Percentiles rank a stretch among this genome's conserved stretches.
phyloP scores from a whole-genome alignment of 2,329 filamentous ascomycete species.

The Westerdykella aurantiaca region DNA sequence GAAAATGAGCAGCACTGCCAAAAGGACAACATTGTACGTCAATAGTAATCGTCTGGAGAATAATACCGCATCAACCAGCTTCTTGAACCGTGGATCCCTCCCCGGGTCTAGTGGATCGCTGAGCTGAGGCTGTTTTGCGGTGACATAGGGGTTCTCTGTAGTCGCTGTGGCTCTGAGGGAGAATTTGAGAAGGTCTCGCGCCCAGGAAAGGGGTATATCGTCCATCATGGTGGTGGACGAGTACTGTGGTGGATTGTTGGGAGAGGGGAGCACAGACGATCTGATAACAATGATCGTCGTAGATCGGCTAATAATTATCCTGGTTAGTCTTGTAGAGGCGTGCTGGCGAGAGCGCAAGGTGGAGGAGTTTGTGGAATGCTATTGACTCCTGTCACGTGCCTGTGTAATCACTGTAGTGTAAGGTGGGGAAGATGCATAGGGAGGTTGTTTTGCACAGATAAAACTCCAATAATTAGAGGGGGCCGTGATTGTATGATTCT shows the following conservation, averaged over 20 bases:
- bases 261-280: not conserved
- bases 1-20: constrained; percentile 34
- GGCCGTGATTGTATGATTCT: no score
- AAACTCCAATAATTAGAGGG: no score
- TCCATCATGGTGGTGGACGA: constrained; percentile 1
- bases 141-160: constrained; percentile 11
- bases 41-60: constrained; percentile 36
- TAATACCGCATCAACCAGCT: constrained; percentile 34
- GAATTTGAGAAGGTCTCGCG: constrained; percentile 19
- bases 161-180: constrained; percentile 21
- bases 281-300: no score
- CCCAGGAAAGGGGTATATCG: constrained; percentile 12
- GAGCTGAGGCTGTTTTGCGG: constrained; percentile 2
- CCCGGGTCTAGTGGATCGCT: constrained; percentile 22
- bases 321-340: no score
- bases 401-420: no score
- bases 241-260: not conserved
- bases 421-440: no score
- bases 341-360: no score
- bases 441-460: no score
- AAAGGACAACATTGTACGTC: constrained; percentile 38
- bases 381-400: no score
- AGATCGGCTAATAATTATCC: no score
- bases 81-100: constrained; percentile 32
- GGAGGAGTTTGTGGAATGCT: not conserved